Conservation (phyloP, 345 rosid species). For the Noccaea bulbosa region DNA sequence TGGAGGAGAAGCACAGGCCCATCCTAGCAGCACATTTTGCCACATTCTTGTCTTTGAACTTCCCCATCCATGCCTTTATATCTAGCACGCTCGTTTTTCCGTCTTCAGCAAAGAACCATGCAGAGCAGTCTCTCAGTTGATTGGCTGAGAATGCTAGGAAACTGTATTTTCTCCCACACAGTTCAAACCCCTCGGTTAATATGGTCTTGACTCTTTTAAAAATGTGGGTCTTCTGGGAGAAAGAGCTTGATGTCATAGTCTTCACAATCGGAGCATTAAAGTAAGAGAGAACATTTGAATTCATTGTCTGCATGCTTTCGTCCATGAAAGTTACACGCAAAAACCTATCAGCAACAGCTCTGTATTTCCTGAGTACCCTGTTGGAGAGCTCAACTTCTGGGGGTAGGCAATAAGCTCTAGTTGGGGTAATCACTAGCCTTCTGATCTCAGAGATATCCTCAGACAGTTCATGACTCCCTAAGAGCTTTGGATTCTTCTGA, state of each 20-base stretch:
- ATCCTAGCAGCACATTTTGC: conserved; percentile 95
- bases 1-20: conserved; percentile 98
- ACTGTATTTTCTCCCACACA: conserved; percentile 79
- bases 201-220: conserved; percentile 71
- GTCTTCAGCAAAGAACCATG: conserved; percentile 94
- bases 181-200: conserved; percentile 68
- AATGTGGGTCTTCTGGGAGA: conserved; percentile 68
- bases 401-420: conserved; percentile 81
- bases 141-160: conserved; percentile 93
- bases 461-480: conserved; percentile 48
- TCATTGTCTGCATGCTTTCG: conserved; percentile 79
- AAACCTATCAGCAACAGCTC: conserved; percentile 67
- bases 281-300: conserved; percentile 61
- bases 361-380: conserved; percentile 77
- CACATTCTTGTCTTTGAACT: conserved; percentile 59
- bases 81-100: conserved; percentile 48
- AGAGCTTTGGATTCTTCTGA: conserved; percentile 59
- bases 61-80: conserved; percentile 83
- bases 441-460: conserved; percentile 68
- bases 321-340: conserved; percentile 91
- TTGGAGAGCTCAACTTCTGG: conserved; percentile 96
- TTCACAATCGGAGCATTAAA: conserved; percentile 70
- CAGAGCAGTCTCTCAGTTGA: conserved; percentile 88
- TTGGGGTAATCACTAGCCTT: conserved; percentile 81
- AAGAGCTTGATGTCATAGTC: conserved; percentile 53